Percentiles rank a stretch among this genome's conserved stretches.
Conservation (phyloP, 345 rosid genomes). For the Orychophragmus violaceus region DNA sequence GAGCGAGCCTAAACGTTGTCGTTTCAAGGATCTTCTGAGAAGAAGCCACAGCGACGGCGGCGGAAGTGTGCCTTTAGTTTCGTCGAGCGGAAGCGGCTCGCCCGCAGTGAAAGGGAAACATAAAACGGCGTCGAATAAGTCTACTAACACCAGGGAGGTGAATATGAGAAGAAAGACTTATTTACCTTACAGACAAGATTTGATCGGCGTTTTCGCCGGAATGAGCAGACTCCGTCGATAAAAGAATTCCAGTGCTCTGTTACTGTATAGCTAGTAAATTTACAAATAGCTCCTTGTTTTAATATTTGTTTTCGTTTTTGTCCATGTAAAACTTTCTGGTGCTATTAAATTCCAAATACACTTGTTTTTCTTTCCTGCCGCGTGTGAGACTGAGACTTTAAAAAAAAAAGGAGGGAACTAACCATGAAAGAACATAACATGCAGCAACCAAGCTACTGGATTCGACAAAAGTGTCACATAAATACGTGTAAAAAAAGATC, state of each 20-base stretch:
- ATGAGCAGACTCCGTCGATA: slow-evolving; percentile 15
- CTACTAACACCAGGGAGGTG: neutral
- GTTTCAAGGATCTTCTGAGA: slow-evolving; percentile 19
- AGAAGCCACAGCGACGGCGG: slow-evolving; percentile 19
- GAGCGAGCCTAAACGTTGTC: slow-evolving; percentile 1
- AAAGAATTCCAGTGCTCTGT: neutral
- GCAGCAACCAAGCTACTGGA: too few relatives aligned
- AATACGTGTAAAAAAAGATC: too few relatives aligned
- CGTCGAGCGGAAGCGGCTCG: neutral
- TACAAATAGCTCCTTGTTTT: slow-evolving; percentile 3
- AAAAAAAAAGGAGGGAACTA: neutral
- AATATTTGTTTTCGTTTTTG: neutral
- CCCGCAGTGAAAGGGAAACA: neutral
- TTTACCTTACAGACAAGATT: slow-evolving; percentile 29
- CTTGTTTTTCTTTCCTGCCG: neutral
- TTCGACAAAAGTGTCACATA: too few relatives aligned
- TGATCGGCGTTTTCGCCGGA: slow-evolving; percentile 31
- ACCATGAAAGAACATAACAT: neutral
- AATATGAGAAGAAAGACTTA: slow-evolving; percentile 23
- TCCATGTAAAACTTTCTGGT: neutral
- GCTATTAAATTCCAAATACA: neutral
- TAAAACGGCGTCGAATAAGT: neutral
- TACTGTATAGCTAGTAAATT: neutral
- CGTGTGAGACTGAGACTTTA: slow-evolving; percentile 3
- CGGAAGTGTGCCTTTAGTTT: neutral